A percentile compares a stretch with the other conserved stretches of the same genome.
These are phyloP conservation scores for Colletotrichum chlorophyti DNA, from an alignment of 2,329 filamentous ascomycete species.

Conservation along the genomic window DNA sequence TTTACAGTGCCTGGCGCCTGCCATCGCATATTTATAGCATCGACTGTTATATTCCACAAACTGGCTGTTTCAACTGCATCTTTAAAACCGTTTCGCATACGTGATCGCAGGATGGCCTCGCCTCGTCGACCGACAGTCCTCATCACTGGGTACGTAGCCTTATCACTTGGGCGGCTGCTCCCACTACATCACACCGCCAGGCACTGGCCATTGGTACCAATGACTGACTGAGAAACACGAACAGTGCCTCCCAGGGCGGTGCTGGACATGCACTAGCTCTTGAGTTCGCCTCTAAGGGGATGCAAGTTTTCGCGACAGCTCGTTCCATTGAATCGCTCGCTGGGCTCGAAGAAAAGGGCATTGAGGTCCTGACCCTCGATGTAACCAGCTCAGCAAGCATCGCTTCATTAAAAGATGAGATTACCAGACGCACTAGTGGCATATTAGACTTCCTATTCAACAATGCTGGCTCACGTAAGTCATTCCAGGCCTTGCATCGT, in stretches of 20 bases:
- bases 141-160: too few relatives aligned
- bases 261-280: constrained; percentile 18
- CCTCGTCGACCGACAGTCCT: too few relatives aligned
- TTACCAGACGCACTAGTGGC: constrained; percentile 42
- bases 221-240: too few relatives aligned
- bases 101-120: too few relatives aligned
- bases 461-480: constrained; percentile 45
- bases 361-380: constrained; percentile 48
- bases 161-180: too few relatives aligned
- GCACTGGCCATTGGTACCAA: too few relatives aligned
- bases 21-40: too few relatives aligned
- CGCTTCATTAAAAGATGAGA: constrained; percentile 28
- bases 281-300: constrained; percentile 3
- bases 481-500: background rate
- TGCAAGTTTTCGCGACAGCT: constrained; percentile 18
- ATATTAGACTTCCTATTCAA: constrained; percentile 51
- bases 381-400: constrained; percentile 45
- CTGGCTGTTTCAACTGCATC: too few relatives aligned
- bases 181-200: too few relatives aligned
- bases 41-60: too few relatives aligned
- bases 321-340: constrained; percentile 30
- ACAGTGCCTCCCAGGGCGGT: constrained; percentile 2
- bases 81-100: too few relatives aligned
- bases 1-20: too few relatives aligned
- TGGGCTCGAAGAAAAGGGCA: constrained; percentile 38